phyloP scores from a whole-genome alignment of 2,329 filamentous ascomycete genomes.

The Monilinia vaccinii-corymbosi region DNA sequence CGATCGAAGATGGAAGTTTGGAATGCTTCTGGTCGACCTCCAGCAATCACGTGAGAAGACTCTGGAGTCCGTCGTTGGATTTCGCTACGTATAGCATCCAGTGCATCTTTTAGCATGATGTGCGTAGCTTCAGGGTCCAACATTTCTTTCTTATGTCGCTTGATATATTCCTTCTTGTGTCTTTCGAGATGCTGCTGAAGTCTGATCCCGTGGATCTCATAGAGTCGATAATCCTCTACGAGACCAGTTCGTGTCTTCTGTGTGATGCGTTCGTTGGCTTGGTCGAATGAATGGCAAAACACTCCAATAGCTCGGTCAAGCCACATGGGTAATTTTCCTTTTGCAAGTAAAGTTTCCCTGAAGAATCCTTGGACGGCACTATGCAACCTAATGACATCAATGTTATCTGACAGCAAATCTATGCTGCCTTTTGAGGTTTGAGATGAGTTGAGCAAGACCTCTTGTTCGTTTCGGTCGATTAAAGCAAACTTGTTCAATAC shows the following conservation, averaged over 20 bases:
- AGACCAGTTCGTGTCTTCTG: conserved; percentile 35
- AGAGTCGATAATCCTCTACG: conserved; percentile 44
- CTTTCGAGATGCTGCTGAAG: conserved; percentile 37
- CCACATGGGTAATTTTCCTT: conserved; percentile 38
- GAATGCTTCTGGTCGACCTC: conserved; percentile 28
- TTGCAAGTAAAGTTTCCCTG: conserved; percentile 35
- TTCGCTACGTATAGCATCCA: conserved; percentile 34
- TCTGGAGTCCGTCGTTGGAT: conserved; percentile 37
- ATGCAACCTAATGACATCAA: conserved; percentile 43
- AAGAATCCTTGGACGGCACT: conserved; percentile 46
- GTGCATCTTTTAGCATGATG: conserved; percentile 30
- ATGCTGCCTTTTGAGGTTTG: conserved; percentile 32
- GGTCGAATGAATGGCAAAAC: conserved; percentile 41
- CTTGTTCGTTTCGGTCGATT: conserved; percentile 41
- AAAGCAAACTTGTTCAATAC: conserved; percentile 44
- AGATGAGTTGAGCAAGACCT: conserved; percentile 14
- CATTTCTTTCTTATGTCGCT: conserved; percentile 11
- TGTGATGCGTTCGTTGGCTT: conserved; percentile 37
- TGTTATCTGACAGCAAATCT: conserved; percentile 36
- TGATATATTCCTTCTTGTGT: conserved; percentile 30
- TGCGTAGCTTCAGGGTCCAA: conserved; percentile 25
- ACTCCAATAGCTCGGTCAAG: conserved; percentile 39
- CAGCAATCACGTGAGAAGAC: conserved; percentile 32
- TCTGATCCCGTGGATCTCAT: conserved; percentile 41
- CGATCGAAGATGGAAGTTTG: conserved; percentile 43